These are phyloP conservation scores for Teunomyces aglyptinius DNA, from an alignment of 805 yeast genomes.

Conservation along the genomic window DNA sequence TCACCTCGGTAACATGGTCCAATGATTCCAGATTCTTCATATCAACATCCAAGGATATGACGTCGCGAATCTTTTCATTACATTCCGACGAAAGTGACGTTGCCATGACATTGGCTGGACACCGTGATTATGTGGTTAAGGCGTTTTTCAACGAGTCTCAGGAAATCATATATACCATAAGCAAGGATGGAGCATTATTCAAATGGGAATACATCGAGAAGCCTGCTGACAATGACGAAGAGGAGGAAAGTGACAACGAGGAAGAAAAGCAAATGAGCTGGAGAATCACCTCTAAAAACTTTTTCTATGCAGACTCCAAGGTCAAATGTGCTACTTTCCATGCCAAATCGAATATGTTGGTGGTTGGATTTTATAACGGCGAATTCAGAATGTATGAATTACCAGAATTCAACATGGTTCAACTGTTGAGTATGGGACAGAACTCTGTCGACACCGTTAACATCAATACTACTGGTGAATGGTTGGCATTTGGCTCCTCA, in stretches of 20 bases:
- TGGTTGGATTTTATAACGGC: slow-evolving; percentile 87
- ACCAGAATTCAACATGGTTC: slow-evolving; percentile 75
- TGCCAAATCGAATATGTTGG: slow-evolving; percentile 62
- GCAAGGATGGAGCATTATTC: slow-evolving; percentile 93
- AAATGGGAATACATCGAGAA: slow-evolving; percentile 81
- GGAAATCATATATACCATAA: slow-evolving; percentile 85
- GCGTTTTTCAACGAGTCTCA: slow-evolving; percentile 89
- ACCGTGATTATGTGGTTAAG: slow-evolving; percentile 79
- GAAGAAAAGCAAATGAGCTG: slow-evolving; percentile 55
- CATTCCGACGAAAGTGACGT: slow-evolving; percentile 64
- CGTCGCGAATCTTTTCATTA: slow-evolving; percentile 81
- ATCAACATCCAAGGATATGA: slow-evolving; percentile 85
- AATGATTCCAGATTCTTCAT: slow-evolving; percentile 84
- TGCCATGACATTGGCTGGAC: slow-evolving; percentile 87
- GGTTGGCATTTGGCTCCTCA: slow-evolving; percentile 94
- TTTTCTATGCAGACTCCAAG: slow-evolving; percentile 67
- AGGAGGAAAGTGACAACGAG: slow-evolving; percentile 31
- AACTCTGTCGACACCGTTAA: slow-evolving; percentile 80
- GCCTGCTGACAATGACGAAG: slow-evolving; percentile 47
- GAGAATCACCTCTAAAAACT: slow-evolving; percentile 79
- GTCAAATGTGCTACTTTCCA: slow-evolving; percentile 86
- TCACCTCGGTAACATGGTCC: slow-evolving; percentile 82
- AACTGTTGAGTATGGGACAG: slow-evolving; percentile 89
- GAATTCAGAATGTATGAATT: slow-evolving; percentile 88
- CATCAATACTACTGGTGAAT: slow-evolving; percentile 84